phyloP scores from a whole-genome alignment of 169 alveolate species.

The Plasmodium malariae region DNA sequence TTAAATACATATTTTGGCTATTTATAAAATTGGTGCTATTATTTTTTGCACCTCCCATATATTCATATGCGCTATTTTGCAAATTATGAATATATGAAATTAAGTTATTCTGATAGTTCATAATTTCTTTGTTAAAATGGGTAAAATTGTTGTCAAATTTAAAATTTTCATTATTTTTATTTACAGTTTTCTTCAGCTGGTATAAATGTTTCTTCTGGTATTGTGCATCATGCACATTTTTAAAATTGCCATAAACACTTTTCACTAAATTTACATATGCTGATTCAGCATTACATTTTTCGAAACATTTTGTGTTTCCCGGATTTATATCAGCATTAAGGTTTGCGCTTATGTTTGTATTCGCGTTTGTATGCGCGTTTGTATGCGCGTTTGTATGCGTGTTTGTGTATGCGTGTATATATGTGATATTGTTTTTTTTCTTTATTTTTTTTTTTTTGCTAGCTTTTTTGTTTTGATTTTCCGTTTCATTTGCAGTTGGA shows the following conservation, averaged over 20 bases:
- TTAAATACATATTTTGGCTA: conserved; percentile 34
- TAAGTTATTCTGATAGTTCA: conserved; percentile 24
- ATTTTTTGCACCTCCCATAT: conserved; percentile 25
- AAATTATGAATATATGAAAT: conserved; percentile 22
- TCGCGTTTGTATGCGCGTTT: too few relatives aligned
- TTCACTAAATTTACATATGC: conserved; percentile 28
- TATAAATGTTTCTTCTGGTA: conserved; percentile 5
- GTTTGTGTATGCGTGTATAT: too few relatives aligned
- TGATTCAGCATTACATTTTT: conserved; percentile 16
- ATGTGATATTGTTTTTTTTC: conserved; percentile 33
- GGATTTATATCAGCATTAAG: background rate
- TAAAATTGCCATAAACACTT: conserved; percentile 22
- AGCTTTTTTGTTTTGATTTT: background rate
- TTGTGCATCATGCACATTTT: conserved; percentile 14
- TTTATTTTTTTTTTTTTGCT: conserved; percentile 21
- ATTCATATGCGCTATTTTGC: conserved; percentile 39
- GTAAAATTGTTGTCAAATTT: background rate
- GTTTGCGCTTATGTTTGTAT: background rate
- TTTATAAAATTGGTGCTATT: conserved; percentile 12
- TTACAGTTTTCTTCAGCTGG: conserved; percentile 11
- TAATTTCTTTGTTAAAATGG: conserved; percentile 10
- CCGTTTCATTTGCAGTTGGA: background rate
- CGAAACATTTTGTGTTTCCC: conserved; percentile 8
- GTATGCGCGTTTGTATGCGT: too few relatives aligned
- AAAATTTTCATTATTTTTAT: background rate